These are phyloP conservation scores for Suillus paluster DNA, from an alignment of 768 basidiomycete species.

Conservation along the genomic window DNA sequence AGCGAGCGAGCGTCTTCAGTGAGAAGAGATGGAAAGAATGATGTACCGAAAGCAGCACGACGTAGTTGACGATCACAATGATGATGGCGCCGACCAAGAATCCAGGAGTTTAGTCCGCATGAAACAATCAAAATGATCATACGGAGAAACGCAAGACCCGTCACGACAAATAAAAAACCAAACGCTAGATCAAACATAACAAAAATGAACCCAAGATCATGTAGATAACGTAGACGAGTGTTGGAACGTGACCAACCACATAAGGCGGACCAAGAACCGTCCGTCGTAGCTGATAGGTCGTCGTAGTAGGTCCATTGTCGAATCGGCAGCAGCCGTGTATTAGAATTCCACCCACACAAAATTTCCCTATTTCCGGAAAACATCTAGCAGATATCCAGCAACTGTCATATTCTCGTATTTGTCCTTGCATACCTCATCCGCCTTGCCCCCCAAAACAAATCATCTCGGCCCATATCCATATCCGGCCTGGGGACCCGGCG, in stretches of 20 bases:
- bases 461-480: slow-evolving; percentile 46
- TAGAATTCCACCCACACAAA: slow-evolving; percentile 14
- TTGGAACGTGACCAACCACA: slow-evolving; percentile 26
- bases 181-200: slow-evolving; percentile 18
- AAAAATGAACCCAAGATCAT: slow-evolving; percentile 18
- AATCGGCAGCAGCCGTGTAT: slow-evolving; percentile 17
- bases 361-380: slow-evolving; percentile 11
- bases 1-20: slow-evolving; percentile 21
- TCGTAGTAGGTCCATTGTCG: slow-evolving; percentile 20
- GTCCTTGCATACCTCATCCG: background rate
- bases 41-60: slow-evolving; percentile 15
- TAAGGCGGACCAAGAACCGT: slow-evolving; percentile 16
- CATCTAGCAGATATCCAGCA: slow-evolving; percentile 16
- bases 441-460: slow-evolving; percentile 1
- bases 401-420: background rate
- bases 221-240: slow-evolving; percentile 10
- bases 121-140: slow-evolving; percentile 2
- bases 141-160: slow-evolving; percentile 14
- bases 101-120: background rate
- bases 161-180: slow-evolving; percentile 26
- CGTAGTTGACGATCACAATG: background rate
- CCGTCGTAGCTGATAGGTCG: slow-evolving; percentile 17
- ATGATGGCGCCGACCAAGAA: slow-evolving; percentile 22
- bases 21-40: slow-evolving; percentile 3
- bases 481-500: slow-evolving; percentile 52